phyloP scores from a whole-genome alignment of 441 rosid genomes.

The Pelargonium australe region DNA sequence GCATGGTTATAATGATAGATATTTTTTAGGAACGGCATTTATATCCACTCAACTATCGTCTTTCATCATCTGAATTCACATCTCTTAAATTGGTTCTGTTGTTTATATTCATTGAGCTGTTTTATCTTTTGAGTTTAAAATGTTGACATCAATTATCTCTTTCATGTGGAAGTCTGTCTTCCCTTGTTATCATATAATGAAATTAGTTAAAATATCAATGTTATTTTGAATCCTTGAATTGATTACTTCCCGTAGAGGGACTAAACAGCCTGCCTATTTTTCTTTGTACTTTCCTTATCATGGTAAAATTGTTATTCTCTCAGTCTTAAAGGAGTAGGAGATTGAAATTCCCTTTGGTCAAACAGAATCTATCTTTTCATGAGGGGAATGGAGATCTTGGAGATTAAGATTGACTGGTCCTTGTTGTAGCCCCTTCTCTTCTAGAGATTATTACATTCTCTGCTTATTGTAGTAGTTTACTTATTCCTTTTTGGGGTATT shows the following conservation, averaged over 20 bases:
- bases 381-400: not conserved
- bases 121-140: slow-evolving; percentile 10
- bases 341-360: not conserved
- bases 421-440: not conserved
- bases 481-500: not conserved
- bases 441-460: not conserved
- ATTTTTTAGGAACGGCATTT: not conserved
- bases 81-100: not conserved
- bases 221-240: not conserved
- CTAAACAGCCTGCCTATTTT: not conserved
- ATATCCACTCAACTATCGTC: not conserved
- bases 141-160: not conserved
- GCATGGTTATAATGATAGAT: not conserved
- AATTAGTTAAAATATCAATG: not conserved
- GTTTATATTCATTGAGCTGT: not conserved
- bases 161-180: not conserved
- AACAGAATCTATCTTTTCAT: not conserved
- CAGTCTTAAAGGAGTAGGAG: not conserved
- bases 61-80: not conserved
- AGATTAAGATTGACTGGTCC: not conserved
- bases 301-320: not conserved
- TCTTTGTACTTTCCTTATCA: not conserved
- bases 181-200: not conserved
- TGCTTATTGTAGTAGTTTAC: not conserved
- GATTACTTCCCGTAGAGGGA: not conserved